Base-by-base conservation (phyloP, 306 rosid species). In the Spatholobus suberectus region DNA sequence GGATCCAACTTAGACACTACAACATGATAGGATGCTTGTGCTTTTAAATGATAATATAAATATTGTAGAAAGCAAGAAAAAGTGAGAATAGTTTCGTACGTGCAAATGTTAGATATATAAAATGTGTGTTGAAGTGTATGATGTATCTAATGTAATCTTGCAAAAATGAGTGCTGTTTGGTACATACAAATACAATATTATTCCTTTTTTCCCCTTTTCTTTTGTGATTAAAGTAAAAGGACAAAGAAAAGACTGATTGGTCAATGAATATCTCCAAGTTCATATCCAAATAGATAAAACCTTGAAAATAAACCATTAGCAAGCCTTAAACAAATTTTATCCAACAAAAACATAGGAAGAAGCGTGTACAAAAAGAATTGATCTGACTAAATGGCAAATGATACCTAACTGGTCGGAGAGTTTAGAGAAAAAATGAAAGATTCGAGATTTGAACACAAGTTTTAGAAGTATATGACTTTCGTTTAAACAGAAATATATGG, bases 51-150 rank as follows among this genome's bases (percentile, higher is more conserved):
- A 68, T 67, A 8, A 70, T 41, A 81, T 51, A 44, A 5, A 43
- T 26, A 23, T 23, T 69, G 27, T 49, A 71, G 29, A 46, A 79
- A 68, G n/a, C 40, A 74, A 75, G 32, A 38, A 34, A 11, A 37
- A 12, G 29, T 1, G 17, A 57, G 38, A 43, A 65, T 12, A 9
- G 23, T 58, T 35, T 27, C 57, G 46, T 54, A 10, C 17, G 29
- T 78, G 49, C 72, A 82, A 55, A 59, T 59, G 59, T 58, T 71
- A 75, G 76, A 47, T 73, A 32, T 38, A 13, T 65, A 73, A 78
- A 81, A 32, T 38, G 70, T 82, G 54, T 27, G 54, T 20, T 5
- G 3, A 13, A 59, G 73, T n/a, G 21, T 29, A n/a, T n/a, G 55
- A 6, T 77, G 59, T 32, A 72, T 65, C 29, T 69, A 49, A 10